A percentile compares a stretch with the other conserved stretches of the same genome.
Conservation (phyloP, 2,329 filamentous ascomycete species). For the Talaromyces sp. region DNA sequence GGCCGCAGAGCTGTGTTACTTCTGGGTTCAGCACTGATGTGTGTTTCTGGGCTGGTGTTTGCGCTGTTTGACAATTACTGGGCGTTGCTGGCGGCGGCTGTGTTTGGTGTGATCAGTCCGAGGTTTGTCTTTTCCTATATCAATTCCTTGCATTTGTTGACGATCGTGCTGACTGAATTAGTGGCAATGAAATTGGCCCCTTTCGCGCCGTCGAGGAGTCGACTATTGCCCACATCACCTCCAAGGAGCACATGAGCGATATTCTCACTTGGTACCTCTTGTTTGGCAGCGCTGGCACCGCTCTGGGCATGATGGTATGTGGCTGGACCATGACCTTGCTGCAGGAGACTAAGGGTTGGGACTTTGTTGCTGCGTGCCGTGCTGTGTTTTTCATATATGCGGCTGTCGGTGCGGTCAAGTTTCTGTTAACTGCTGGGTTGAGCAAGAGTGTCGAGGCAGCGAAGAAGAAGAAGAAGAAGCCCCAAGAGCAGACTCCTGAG, state of each 20-base stretch:
- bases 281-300: slow-evolving; percentile 53
- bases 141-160: neutral
- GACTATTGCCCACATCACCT: slow-evolving; percentile 56
- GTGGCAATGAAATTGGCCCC: slow-evolving; percentile 60
- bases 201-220: slow-evolving; percentile 64
- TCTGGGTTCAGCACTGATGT: slow-evolving; percentile 52
- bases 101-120: slow-evolving; percentile 57
- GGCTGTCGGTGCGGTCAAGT: slow-evolving; percentile 51
- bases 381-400: slow-evolving; percentile 55
- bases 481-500: slow-evolving; percentile 1
- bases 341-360: slow-evolving; percentile 38
- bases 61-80: slow-evolving; percentile 52
- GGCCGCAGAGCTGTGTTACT: slow-evolving; percentile 52
- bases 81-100: slow-evolving; percentile 52
- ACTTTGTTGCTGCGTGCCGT: slow-evolving; percentile 45
- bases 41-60: slow-evolving; percentile 50
- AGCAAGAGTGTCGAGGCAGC: slow-evolving; percentile 42
- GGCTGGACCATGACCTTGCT: slow-evolving; percentile 56
- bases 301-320: slow-evolving; percentile 53
- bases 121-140: slow-evolving; percentile 29
- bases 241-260: slow-evolving; percentile 49
- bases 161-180: slow-evolving; percentile 9
- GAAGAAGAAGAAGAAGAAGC: slow-evolving; percentile 19
- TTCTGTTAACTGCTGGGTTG: slow-evolving; percentile 47
- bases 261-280: slow-evolving; percentile 60